Evolutionary conservation across 1,139 yeast genomes (phyloP).

Genomic region (Chernovozyma aurita): DNA sequence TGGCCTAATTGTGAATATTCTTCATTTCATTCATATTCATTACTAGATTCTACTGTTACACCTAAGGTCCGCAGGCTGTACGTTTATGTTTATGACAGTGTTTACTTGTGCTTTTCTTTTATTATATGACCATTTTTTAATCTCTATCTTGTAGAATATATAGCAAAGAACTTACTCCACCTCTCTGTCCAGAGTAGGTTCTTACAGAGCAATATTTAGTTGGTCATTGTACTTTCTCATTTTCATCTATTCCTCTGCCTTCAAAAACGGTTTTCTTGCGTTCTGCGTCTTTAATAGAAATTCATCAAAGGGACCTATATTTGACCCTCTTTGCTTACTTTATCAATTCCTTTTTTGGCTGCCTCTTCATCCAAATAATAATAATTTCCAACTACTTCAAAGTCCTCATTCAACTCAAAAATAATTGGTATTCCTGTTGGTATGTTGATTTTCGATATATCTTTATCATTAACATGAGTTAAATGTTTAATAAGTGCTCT

Average conservation of each 20-base stretch:
- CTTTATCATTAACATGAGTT: slow-evolving; percentile 54
- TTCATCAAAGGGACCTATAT: no score
- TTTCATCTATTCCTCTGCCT: no score
- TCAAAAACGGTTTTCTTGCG: no score
- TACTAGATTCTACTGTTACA: neutral
- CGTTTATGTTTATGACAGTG: no score
- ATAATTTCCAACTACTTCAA: slow-evolving; percentile 41
- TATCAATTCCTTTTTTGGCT: slow-evolving; percentile 61
- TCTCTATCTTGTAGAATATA: neutral
- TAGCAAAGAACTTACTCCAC: no score
- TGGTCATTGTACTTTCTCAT: no score
- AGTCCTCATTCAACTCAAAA: slow-evolving; percentile 45
- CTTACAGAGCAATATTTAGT: no score
- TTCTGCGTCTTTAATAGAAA: no score
- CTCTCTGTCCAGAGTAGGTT: no score
- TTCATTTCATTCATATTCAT: no score
- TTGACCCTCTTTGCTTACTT: slow-evolving; percentile 57
- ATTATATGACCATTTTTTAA: neutral
- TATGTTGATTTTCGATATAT: slow-evolving; percentile 61
- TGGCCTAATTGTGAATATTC: slow-evolving; percentile 47
- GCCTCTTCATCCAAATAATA: slow-evolving; percentile 67
- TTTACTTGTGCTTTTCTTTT: no score
- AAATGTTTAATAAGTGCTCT: slow-evolving; percentile 62
- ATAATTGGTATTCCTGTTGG: slow-evolving; percentile 78
- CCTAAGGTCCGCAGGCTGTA: no score